phyloP scores from a whole-genome alignment of 2,329 filamentous ascomycete species.

The Aspergillus transmontanensis region DNA sequence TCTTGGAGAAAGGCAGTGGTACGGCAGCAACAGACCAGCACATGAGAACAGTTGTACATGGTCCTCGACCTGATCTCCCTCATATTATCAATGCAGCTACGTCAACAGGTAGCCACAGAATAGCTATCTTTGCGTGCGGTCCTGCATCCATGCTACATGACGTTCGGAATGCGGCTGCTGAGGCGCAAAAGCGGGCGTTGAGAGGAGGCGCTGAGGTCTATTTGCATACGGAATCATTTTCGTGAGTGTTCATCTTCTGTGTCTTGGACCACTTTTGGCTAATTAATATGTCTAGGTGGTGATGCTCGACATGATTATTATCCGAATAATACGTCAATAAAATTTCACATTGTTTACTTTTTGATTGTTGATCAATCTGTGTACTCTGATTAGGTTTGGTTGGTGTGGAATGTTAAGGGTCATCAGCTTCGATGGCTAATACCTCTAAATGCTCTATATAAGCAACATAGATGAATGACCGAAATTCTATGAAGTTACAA shows the following conservation, averaged over 20 bases:
- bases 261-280: no score
- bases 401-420: no score
- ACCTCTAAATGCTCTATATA: no score
- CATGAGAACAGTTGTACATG: not conserved
- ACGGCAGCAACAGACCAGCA: not conserved
- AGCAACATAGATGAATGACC: no score
- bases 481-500: no score
- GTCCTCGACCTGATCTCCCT: slow-evolving; percentile 37
- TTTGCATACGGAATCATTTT: slow-evolving; percentile 53
- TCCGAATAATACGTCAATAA: no score
- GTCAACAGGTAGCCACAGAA: slow-evolving; percentile 11
- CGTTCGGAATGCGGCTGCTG: slow-evolving; percentile 50
- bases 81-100: slow-evolving; percentile 18
- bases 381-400: no score
- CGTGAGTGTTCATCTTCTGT: slow-evolving; percentile 34
- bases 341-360: no score
- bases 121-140: slow-evolving; percentile 46
- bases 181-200: slow-evolving; percentile 43
- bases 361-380: no score
- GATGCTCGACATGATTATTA: no score
- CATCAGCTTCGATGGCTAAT: no score
- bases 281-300: no score
- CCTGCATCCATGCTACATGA: slow-evolving; percentile 52
- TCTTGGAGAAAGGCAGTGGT: not conserved
- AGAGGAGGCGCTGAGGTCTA: slow-evolving; percentile 40